Evolutionary conservation across 805 yeast genomes (phyloP).

Genomic region (Candida verbasci): DNA sequence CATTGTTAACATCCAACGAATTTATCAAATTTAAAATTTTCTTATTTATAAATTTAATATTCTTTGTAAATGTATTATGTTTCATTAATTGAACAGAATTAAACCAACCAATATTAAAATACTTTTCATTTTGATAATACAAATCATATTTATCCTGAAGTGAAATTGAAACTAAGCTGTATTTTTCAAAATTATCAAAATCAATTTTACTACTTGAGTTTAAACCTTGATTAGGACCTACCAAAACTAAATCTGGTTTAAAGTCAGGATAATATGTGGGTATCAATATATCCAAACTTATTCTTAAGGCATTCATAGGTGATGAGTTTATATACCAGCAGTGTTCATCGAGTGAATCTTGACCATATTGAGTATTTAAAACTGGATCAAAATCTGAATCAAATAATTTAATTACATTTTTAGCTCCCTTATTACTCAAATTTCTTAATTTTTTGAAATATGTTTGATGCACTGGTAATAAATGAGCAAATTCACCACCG

Average conservation of each 20-base stretch:
- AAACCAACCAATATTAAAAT: conserved; percentile 15
- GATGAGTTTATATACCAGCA: conserved; percentile 32
- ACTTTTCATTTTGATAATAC: conserved; percentile 31
- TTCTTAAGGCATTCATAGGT: conserved; percentile 20
- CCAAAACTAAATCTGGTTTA: conserved; percentile 24
- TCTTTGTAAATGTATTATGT: conserved; percentile 18
- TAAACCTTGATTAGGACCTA: conserved; percentile 30
- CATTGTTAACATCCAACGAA: not conserved
- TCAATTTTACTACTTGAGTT: not conserved
- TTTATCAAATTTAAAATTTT: conserved; percentile 18
- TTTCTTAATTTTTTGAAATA: conserved; percentile 17
- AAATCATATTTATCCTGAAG: conserved; percentile 23
- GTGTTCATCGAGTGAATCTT: conserved; percentile 28
- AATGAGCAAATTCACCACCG: conserved; percentile 35
- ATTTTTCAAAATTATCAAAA: not conserved
- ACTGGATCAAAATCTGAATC: conserved; percentile 3
- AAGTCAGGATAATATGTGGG: conserved; percentile 22
- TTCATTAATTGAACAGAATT: conserved; percentile 11
- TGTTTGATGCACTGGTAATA: conserved; percentile 26
- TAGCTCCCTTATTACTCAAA: conserved; percentile 14
- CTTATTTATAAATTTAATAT: conserved; percentile 21
- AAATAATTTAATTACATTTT: conserved; percentile 9
- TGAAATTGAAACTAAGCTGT: conserved; percentile 12
- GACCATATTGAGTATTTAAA: conserved; percentile 20
- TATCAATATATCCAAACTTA: conserved; percentile 23